Evolutionary conservation across 305 asterid genomes (phyloP), one percentile per base, ranked within the genome.

Genomic region (Fraxinus paxiana): DNA sequence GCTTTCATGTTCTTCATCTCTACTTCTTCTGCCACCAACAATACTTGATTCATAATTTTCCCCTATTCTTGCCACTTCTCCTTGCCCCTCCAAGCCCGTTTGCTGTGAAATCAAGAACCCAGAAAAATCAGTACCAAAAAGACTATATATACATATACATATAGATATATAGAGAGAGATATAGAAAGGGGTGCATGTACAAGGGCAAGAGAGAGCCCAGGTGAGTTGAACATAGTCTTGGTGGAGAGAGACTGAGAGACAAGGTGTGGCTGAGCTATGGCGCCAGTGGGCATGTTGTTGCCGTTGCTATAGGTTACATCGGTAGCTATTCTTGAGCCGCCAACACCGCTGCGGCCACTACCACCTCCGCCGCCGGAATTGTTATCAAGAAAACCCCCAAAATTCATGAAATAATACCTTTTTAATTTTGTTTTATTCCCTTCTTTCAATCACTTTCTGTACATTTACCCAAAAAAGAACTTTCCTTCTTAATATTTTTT

Each of bases 1-100:
- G 80, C 99, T 95, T 43, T 92, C 97, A 28, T 88, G 93, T 41
- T 91, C 97, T 41, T 92, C 98, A 6, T 96, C 98, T 63, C 98
- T 87, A 80, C 94, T 88, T 74, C 97, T 89, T 74, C 95, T 88
- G 15, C 90, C 91, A 41, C 81, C 87, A 30, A 73, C 84, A 65
- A 77, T 85, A 41, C 80, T 83, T 2, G 84, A 34, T 43, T 90
- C 91, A 5, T 85, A 85, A 51, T 51, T 82, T 22, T 89, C 97
- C 5, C 87, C 84, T 65, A 84, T 87, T 75, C 91, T 86, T 35
- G 76, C 84, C 75, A 83, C 86, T 26, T 89, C 98, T 22, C 89
- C 88, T 81, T 90, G 94, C 7, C 97, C 93, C 81, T 94, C 98
- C 96, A 92, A 84, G 71, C 91, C 83, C 56, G 97, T 91, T 87